These are phyloP conservation scores for Russula earlei DNA, from an alignment of 768 basidiomycete genomes.

Conservation along the genomic window DNA sequence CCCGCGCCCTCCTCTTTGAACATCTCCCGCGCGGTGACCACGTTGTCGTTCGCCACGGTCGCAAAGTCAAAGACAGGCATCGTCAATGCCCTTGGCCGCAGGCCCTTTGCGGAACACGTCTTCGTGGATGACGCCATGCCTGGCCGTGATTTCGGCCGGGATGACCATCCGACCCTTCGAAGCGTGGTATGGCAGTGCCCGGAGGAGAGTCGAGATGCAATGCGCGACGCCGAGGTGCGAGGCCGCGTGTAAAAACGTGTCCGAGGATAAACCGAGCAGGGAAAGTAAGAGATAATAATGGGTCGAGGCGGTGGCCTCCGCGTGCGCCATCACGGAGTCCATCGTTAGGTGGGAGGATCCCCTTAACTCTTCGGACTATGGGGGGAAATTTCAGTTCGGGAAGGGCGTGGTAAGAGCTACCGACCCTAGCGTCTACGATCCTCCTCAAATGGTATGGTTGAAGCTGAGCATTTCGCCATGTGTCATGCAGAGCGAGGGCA, in stretches of 20 bases:
- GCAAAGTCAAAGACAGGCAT: conserved; percentile 83
- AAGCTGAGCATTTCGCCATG: conserved; percentile 40
- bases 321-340: conserved; percentile 60
- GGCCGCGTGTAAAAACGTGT: conserved; percentile 58
- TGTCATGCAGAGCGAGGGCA: conserved; percentile 58
- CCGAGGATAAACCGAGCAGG: conserved; percentile 44
- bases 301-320: conserved; percentile 74
- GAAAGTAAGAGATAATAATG: conserved; percentile 70
- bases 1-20: conserved; percentile 43
- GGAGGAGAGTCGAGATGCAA: conserved; percentile 59
- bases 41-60: conserved; percentile 68
- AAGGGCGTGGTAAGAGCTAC: conserved; percentile 22
- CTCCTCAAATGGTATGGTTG: conserved; percentile 72
- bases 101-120: conserved; percentile 56
- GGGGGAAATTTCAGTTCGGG: not conserved
- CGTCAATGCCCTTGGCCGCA: conserved; percentile 50
- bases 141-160: conserved; percentile 74
- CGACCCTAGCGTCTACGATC: conserved; percentile 76
- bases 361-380: conserved; percentile 56
- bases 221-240: conserved; percentile 76
- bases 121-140: conserved; percentile 69
- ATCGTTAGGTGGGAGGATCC: conserved; percentile 56
- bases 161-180: conserved; percentile 63
- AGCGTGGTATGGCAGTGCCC: conserved; percentile 70
- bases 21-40: conserved; percentile 65